Conservation (phyloP, 2,329 filamentous ascomycete species). For the Ceratocystis papillata region DNA sequence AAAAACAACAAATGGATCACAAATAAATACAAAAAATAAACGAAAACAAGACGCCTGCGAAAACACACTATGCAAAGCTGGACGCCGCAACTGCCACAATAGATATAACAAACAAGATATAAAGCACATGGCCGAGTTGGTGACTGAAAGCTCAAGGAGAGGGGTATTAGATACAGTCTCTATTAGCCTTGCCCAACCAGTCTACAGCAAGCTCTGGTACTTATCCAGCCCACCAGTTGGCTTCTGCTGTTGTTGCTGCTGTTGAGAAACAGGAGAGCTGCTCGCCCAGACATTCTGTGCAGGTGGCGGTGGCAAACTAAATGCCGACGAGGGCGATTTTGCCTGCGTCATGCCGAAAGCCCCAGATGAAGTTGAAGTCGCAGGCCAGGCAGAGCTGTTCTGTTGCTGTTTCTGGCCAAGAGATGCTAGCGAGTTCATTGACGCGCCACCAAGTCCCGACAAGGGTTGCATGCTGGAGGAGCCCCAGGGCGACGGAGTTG, state of each 20-base stretch:
- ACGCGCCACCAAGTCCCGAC: slow-evolving; percentile 30
- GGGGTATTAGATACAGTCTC: not conserved
- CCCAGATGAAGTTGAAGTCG: not conserved
- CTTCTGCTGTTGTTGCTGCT: slow-evolving; percentile 28
- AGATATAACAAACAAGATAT: slow-evolving; percentile 1
- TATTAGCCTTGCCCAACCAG: not conserved
- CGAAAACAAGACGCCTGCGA: slow-evolving; percentile 3
- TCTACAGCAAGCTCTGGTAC: slow-evolving; percentile 54
- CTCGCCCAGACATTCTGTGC: slow-evolving; percentile 22
- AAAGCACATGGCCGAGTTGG: not conserved
- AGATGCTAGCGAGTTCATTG: slow-evolving; percentile 40
- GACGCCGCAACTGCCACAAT: not conserved
- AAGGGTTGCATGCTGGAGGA: not conserved
- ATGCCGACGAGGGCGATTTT: slow-evolving; percentile 31
- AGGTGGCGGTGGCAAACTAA: slow-evolving; percentile 41
- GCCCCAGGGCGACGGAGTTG: not conserved
- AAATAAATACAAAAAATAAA: not conserved
- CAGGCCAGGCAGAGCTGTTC: slow-evolving; percentile 27
- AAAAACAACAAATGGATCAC: not conserved
- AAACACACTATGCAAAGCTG: not conserved
- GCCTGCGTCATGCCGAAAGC: slow-evolving; percentile 49
- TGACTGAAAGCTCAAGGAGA: not conserved
- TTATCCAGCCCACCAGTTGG: slow-evolving; percentile 51
- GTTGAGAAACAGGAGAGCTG: slow-evolving; percentile 28
- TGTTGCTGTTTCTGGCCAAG: slow-evolving; percentile 35